phyloP scores from a whole-genome alignment of 345 rosid species.

The Durio zibethinus region DNA sequence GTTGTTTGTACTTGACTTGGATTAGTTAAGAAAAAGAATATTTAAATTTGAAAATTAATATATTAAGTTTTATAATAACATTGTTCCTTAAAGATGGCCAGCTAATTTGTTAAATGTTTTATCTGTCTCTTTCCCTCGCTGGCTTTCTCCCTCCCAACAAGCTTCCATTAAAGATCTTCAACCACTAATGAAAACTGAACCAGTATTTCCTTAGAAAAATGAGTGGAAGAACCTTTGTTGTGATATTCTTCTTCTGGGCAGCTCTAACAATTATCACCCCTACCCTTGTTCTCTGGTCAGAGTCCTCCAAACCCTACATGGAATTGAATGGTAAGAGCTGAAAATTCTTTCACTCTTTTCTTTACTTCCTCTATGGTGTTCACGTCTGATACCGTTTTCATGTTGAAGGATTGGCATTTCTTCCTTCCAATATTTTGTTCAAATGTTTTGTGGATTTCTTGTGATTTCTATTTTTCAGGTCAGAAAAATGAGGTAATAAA shows the following conservation, averaged over 20 bases:
- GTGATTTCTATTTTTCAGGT: constrained; percentile 20
- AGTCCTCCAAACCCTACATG: constrained; percentile 44
- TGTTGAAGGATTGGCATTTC: no score
- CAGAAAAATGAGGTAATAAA: constrained; percentile 24
- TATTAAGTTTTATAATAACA: not conserved
- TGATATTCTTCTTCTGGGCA: constrained; percentile 95
- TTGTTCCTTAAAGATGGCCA: constrained; percentile 47
- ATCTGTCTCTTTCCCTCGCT: not conserved
- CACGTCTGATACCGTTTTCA: no score
- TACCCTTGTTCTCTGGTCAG: constrained; percentile 72
- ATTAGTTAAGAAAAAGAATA: constrained; percentile 8
- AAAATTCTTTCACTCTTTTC: not conserved
- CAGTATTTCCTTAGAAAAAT: constrained; percentile 21
- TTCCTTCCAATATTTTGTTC: not conserved
- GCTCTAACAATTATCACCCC: constrained; percentile 83
- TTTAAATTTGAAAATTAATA: not conserved
- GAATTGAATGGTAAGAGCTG: constrained; percentile 33
- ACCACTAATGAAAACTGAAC: not conserved
- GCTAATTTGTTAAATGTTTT: constrained; percentile 33
- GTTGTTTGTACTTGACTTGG: constrained; percentile 18
- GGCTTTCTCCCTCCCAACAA: not conserved
- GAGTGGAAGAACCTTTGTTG: constrained; percentile 61
- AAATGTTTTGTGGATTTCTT: not conserved
- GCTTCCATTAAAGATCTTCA: not conserved
- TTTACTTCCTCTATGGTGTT: not conserved